Conservation (phyloP, 495 filamentous ascomycete species). For the Penicillium angulare region DNA sequence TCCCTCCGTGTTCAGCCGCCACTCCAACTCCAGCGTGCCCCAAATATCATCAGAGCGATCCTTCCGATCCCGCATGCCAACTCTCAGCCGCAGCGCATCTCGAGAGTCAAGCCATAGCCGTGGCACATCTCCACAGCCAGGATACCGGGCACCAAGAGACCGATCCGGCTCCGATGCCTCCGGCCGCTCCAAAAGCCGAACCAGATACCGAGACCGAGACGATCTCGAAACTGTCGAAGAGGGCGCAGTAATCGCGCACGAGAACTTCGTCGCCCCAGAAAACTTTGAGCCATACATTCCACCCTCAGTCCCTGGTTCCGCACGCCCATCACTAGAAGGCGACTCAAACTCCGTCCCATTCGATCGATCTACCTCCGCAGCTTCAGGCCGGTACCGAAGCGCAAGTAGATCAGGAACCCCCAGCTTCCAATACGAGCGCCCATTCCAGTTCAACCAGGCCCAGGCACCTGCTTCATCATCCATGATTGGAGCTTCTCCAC, state of each 20-base stretch:
- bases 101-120: constrained; percentile 44
- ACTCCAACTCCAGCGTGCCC: constrained; percentile 44
- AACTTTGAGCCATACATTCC: constrained; percentile 26
- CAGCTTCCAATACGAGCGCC: constrained; percentile 42
- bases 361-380: constrained; percentile 42
- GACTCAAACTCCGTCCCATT: constrained; percentile 25
- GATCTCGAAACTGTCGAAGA: constrained; percentile 44
- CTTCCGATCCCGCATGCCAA: constrained; percentile 34
- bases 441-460: constrained; percentile 31
- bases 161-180: constrained; percentile 63
- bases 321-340: constrained; percentile 42
- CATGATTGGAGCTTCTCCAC: constrained; percentile 48
- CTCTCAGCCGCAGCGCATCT: constrained; percentile 38
- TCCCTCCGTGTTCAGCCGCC: constrained; percentile 33
- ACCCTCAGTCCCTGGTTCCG: constrained; percentile 30
- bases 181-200: constrained; percentile 55
- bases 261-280: constrained; percentile 24
- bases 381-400: constrained; percentile 45
- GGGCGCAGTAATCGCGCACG: constrained; percentile 27
- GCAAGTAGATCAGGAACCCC: constrained; percentile 46
- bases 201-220: constrained; percentile 44
- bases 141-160: constrained; percentile 47
- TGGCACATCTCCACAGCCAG: constrained; percentile 33
- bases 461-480: constrained; percentile 32
- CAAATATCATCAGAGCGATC: constrained; percentile 34